Evolutionary conservation across 805 yeast species (phyloP).

Genomic region (Candida silvicultrix): DNA sequence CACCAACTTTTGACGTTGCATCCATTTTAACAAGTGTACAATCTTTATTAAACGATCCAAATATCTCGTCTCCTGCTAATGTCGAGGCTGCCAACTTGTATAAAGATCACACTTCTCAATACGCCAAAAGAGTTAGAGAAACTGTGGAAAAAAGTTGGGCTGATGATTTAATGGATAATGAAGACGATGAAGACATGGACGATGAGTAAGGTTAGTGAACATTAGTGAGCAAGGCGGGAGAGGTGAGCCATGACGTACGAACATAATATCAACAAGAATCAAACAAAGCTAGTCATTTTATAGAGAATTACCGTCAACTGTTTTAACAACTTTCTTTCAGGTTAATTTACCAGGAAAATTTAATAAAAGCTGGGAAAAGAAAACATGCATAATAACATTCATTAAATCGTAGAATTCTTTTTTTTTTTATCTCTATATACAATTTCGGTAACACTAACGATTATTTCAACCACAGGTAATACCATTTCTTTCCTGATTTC

Average conservation of each 20-base stretch:
- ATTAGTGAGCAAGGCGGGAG: not conserved
- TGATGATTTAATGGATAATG: slow-evolving; percentile 63
- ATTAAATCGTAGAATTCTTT: not conserved
- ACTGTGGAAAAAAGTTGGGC: slow-evolving; percentile 95
- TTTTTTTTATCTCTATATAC: no score
- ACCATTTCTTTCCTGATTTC: slow-evolving; percentile 15
- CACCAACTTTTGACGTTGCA: slow-evolving; percentile 96
- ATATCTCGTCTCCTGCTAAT: slow-evolving; percentile 93
- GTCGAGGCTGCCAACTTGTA: slow-evolving; percentile 96
- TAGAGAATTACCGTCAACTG: not conserved
- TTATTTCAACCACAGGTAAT: slow-evolving; percentile 21
- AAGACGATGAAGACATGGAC: slow-evolving; percentile 33
- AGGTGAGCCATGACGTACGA: no score
- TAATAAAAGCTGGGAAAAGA: no score
- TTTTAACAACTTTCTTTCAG: not conserved
- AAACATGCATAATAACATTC: not conserved
- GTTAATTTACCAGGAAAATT: not conserved
- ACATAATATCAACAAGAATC: no score
- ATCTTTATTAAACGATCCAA: slow-evolving; percentile 89
- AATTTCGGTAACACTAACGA: no score
- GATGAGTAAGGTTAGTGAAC: slow-evolving; percentile 15
- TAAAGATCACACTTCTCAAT: slow-evolving; percentile 91
- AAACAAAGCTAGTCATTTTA: not conserved
- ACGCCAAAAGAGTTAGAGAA: slow-evolving; percentile 84
- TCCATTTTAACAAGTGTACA: slow-evolving; percentile 92